A percentile compares a stretch with the other conserved stretches of the same genome.
Evolutionary conservation across 2,329 filamentous ascomycete genomes (phyloP).

Genomic region (Aspergillus pseudoglaucus): DNA sequence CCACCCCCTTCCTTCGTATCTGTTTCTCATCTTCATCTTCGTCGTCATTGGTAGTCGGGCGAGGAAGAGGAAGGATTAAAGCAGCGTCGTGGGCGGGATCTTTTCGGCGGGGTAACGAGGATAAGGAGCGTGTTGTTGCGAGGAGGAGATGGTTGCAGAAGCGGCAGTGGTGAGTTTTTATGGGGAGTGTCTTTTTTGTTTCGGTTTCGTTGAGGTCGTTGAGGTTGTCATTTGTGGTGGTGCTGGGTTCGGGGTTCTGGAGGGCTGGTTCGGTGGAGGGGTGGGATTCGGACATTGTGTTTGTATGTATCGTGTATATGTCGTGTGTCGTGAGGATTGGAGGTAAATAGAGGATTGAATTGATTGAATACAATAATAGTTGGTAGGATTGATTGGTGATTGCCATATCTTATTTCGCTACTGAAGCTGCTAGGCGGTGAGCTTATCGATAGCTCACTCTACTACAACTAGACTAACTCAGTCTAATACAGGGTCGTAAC

Average conservation of each 20-base stretch:
- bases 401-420: neutral
- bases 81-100: constrained; percentile 47
- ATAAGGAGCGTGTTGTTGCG: constrained; percentile 50
- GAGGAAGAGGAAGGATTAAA: constrained; percentile 51
- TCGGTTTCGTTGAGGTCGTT: constrained; percentile 2
- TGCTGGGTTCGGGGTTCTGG: neutral
- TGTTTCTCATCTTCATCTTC: too few species aligned
- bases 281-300: neutral
- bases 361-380: neutral
- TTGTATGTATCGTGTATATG: neutral
- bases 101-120: constrained; percentile 48
- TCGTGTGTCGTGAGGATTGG: neutral
- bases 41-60: constrained; percentile 16
- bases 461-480: neutral
- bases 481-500: neutral
- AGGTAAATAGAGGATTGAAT: neutral
- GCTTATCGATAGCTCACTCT: neutral
- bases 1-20: constrained; percentile 11
- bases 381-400: neutral
- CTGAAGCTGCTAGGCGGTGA: neutral
- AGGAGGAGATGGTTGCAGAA: constrained; percentile 61
- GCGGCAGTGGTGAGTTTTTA: constrained; percentile 54
- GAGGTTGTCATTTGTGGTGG: neutral
- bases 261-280: neutral
- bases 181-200: constrained; percentile 20